Evolutionary conservation across 2,329 filamentous ascomycete genomes (phyloP).

Genomic region (Penicillium sp.): DNA sequence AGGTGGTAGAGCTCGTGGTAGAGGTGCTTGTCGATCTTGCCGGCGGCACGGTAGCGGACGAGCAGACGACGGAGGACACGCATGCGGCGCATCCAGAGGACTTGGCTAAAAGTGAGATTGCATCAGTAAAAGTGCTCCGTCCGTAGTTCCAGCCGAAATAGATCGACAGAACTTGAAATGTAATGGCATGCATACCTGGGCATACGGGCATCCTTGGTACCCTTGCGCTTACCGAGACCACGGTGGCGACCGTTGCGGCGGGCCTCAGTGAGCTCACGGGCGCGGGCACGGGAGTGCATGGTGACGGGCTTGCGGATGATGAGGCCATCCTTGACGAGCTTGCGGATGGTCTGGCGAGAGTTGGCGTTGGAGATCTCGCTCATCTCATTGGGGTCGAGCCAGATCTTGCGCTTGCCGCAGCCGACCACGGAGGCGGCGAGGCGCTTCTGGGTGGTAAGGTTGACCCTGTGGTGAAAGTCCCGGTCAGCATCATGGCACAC

Average conservation of each 20-base stretch:
- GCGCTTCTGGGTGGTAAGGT: slow-evolving; percentile 99
- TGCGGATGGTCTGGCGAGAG: slow-evolving; percentile 99
- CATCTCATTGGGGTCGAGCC: slow-evolving; percentile 99
- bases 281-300: slow-evolving; percentile 97
- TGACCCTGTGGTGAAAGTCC: slow-evolving; percentile 68
- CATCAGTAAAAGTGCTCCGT: slow-evolving; percentile 19
- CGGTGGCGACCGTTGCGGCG: slow-evolving; percentile 95
- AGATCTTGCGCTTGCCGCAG: slow-evolving; percentile 99
- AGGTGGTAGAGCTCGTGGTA: slow-evolving; percentile 99
- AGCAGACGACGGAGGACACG: slow-evolving; percentile 98
- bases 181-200: slow-evolving; percentile 64
- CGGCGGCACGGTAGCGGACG: slow-evolving; percentile 98
- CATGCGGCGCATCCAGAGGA: slow-evolving; percentile 99
- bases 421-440: slow-evolving; percentile 97
- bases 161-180: background rate
- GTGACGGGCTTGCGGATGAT: slow-evolving; percentile 99
- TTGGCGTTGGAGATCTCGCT: slow-evolving; percentile 99
- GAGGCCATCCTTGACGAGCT: slow-evolving; percentile 98
- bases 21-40: slow-evolving; percentile 99
- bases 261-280: slow-evolving; percentile 90
- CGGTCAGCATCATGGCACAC: slow-evolving; percentile 32
- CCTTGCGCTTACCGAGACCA: slow-evolving; percentile 99
- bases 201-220: slow-evolving; percentile 99
- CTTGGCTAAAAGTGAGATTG: slow-evolving; percentile 61
- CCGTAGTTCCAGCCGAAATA: background rate